Conservation (phyloP, 1,139 yeast genomes). For the Candida sp. region DNA sequence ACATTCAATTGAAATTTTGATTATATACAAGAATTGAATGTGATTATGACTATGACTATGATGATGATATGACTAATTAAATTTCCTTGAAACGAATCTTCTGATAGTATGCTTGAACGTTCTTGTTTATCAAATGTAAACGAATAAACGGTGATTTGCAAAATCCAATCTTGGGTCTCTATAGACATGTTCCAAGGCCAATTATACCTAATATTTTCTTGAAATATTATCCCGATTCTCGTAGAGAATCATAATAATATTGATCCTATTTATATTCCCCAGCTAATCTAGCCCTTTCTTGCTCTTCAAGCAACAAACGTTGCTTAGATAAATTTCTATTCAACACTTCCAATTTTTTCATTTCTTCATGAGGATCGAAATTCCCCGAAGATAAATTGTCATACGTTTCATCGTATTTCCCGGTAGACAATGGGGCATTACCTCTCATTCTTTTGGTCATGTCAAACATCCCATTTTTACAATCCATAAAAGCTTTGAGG, state of each 20-base stretch:
- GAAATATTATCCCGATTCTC: too few species aligned
- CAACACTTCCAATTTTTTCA: constrained; percentile 59
- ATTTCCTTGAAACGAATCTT: too few species aligned
- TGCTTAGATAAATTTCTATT: constrained; percentile 42
- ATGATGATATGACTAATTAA: too few species aligned
- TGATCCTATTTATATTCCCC: neutral
- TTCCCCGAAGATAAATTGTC: constrained; percentile 76
- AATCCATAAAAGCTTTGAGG: constrained; percentile 81
- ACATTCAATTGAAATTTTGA: neutral
- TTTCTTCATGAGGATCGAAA: constrained; percentile 78
- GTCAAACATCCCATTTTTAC: constrained; percentile 81
- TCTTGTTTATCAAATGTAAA: neutral
- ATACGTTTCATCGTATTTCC: constrained; percentile 85
- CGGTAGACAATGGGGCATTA: constrained; percentile 90
- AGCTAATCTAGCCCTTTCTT: constrained; percentile 10
- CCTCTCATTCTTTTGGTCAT: constrained; percentile 93
- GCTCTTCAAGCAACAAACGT: constrained; percentile 19
- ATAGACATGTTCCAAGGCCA: too few species aligned
- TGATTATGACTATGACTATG: neutral
- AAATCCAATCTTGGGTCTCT: too few species aligned
- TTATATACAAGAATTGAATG: neutral
- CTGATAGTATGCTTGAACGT: neutral
- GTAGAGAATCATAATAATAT: neutral
- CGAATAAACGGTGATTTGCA: too few species aligned
- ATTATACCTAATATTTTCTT: too few species aligned